These are phyloP conservation scores for Ochromonadaceae sp. DNA, from an alignment of 352 stramenopile species.

Conservation along the genomic window DNA sequence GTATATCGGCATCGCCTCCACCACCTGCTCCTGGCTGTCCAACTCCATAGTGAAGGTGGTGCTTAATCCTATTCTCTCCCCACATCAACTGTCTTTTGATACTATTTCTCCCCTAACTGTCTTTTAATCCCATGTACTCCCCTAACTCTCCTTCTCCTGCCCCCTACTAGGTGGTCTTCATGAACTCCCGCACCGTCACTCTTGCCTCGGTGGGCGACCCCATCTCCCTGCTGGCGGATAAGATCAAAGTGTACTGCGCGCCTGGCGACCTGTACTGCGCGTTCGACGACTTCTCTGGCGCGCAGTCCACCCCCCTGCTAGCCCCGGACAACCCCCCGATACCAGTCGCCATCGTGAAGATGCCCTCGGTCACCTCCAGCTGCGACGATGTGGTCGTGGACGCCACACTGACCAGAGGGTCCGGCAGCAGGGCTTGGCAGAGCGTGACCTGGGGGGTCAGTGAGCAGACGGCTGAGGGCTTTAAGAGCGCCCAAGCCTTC, in stretches of 20 bases:
- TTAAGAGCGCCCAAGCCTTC: no score
- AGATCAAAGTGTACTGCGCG: neutral
- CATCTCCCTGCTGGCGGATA: neutral
- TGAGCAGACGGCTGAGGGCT: neutral
- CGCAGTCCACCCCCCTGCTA: neutral
- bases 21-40: constrained; percentile 3
- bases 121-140: no score
- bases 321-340: neutral
- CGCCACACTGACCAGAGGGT: neutral
- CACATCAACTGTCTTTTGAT: no score
- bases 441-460: neutral
- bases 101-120: no score
- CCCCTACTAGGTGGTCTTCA: no score
- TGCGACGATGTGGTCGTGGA: constrained; percentile 7
- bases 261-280: neutral
- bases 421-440: neutral
- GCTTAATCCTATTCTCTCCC: no score
- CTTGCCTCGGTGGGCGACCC: neutral
- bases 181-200: neutral
- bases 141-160: no score
- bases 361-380: neutral
- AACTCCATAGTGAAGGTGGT: neutral
- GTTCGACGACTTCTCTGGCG: neutral
- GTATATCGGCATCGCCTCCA: neutral
- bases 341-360: neutral